Conservation (phyloP, 2,329 filamentous ascomycete species). For the Monilinia polystroma region DNA sequence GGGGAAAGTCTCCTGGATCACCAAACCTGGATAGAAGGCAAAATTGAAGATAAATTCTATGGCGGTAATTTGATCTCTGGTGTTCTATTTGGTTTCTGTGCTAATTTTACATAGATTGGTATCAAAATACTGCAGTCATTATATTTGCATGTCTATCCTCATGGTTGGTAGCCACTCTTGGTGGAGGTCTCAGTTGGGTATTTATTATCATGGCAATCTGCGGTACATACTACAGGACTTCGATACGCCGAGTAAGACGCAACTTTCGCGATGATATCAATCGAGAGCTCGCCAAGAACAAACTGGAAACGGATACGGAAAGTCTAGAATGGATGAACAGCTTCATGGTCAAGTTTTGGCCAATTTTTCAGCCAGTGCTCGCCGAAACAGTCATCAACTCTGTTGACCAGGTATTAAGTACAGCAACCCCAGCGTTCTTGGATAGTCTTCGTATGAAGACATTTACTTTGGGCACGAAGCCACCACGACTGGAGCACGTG, state of each 20-base stretch:
- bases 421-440: constrained; percentile 84
- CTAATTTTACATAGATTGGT: constrained; percentile 71
- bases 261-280: constrained; percentile 95
- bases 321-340: constrained; percentile 99
- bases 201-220: constrained; percentile 90
- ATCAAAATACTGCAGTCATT: constrained; percentile 94
- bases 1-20: constrained; percentile 78
- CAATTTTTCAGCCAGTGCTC: constrained; percentile 93
- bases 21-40: constrained; percentile 80
- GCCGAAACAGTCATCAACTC: constrained; percentile 89
- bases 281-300: constrained; percentile 82
- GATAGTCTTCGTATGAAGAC: constrained; percentile 92
- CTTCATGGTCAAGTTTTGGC: constrained; percentile 98
- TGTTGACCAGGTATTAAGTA: constrained; percentile 93
- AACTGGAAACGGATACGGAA: constrained; percentile 85
- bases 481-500: constrained; percentile 93
- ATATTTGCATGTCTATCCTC: constrained; percentile 87
- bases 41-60: constrained; percentile 84
- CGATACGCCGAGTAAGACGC: constrained; percentile 84
- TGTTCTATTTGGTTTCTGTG: constrained; percentile 17
- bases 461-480: constrained; percentile 92
- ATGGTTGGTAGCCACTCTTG: constrained; percentile 85
- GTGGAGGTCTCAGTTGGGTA: constrained; percentile 90
- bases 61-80: constrained; percentile 58
- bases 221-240: constrained; percentile 95